Percentiles rank a stretch among this genome's conserved stretches.
Conservation (phyloP, 495 filamentous ascomycete genomes). For the Aspergillus incahuasiensis region DNA sequence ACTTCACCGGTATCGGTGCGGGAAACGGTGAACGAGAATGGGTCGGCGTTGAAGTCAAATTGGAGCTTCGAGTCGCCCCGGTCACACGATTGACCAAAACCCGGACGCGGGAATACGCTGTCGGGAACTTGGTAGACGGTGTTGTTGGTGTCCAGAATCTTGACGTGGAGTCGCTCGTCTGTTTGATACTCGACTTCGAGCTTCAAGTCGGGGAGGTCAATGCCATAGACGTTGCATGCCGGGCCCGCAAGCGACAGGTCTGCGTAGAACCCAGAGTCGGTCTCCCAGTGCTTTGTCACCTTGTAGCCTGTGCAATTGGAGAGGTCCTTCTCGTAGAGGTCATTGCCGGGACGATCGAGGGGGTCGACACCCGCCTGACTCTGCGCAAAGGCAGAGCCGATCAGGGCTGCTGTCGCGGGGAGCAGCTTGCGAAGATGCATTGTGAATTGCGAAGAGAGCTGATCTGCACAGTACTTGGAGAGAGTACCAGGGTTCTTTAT, state of each 20-base stretch:
- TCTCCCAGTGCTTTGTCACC: slow-evolving; percentile 59
- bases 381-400: slow-evolving; percentile 14
- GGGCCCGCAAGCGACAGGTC: slow-evolving; percentile 62
- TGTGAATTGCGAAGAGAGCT: neutral
- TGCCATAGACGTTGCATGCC: slow-evolving; percentile 67
- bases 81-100: slow-evolving; percentile 11
- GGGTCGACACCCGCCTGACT: slow-evolving; percentile 17
- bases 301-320: slow-evolving; percentile 65
- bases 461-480: neutral
- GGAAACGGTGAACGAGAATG: slow-evolving; percentile 71
- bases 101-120: slow-evolving; percentile 61
- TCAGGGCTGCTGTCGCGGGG: slow-evolving; percentile 11
- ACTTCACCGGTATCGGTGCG: slow-evolving; percentile 51
- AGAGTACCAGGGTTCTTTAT: slow-evolving; percentile 1
- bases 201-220: slow-evolving; percentile 60
- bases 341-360: slow-evolving; percentile 17
- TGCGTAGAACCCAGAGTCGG: slow-evolving; percentile 38
- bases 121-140: slow-evolving; percentile 77
- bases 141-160: slow-evolving; percentile 70
- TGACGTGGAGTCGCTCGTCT: slow-evolving; percentile 74
- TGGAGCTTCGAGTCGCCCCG: slow-evolving; percentile 41
- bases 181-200: slow-evolving; percentile 72
- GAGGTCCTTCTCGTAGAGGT: slow-evolving; percentile 21
- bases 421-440: slow-evolving; percentile 17
- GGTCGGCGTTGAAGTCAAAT: slow-evolving; percentile 60